Conservation (phyloP, 2,329 filamentous ascomycete species). For the Aspergillus versicolor region DNA sequence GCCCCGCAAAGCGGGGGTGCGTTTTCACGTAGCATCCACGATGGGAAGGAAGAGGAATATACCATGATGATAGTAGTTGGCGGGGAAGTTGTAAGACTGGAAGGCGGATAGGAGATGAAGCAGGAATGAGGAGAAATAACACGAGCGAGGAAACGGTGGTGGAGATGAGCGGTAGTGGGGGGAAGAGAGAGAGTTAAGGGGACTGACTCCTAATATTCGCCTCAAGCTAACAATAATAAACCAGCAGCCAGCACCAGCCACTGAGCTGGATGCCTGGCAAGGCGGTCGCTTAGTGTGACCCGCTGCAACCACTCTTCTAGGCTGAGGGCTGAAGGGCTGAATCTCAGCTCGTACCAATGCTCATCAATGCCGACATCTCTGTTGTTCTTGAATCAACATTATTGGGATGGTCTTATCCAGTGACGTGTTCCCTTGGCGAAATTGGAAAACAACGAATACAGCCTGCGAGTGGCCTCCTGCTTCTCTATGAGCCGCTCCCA, state of each 20-base stretch:
- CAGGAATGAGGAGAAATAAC: constrained; percentile 14
- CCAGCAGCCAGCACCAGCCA: constrained; percentile 10
- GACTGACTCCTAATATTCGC: constrained; percentile 10
- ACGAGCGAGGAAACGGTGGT: constrained; percentile 19
- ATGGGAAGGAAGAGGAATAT: constrained; percentile 14
- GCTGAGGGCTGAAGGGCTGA: constrained; percentile 11
- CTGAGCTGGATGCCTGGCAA: constrained; percentile 20
- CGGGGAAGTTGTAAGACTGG: background rate
- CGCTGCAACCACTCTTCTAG: constrained; percentile 13
- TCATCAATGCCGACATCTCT: background rate
- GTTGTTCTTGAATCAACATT: background rate
- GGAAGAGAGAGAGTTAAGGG: constrained; percentile 21
- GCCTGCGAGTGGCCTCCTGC: background rate
- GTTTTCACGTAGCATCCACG: constrained; percentile 15
- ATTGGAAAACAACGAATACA: background rate
- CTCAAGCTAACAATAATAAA: constrained; percentile 17
- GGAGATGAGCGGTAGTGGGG: constrained; percentile 19
- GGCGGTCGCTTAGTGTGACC: constrained; percentile 24
- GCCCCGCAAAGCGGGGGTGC: constrained; percentile 37
- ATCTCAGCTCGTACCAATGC: constrained; percentile 5
- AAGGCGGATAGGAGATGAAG: constrained; percentile 6
- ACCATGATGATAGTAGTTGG: constrained; percentile 32
- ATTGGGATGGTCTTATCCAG: background rate
- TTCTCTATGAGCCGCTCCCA: background rate
- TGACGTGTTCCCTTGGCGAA: constrained; percentile 4